These are phyloP conservation scores for Glebionis coronaria DNA, from an alignment of 129 eudicot genomes.

Conservation along the genomic window DNA sequence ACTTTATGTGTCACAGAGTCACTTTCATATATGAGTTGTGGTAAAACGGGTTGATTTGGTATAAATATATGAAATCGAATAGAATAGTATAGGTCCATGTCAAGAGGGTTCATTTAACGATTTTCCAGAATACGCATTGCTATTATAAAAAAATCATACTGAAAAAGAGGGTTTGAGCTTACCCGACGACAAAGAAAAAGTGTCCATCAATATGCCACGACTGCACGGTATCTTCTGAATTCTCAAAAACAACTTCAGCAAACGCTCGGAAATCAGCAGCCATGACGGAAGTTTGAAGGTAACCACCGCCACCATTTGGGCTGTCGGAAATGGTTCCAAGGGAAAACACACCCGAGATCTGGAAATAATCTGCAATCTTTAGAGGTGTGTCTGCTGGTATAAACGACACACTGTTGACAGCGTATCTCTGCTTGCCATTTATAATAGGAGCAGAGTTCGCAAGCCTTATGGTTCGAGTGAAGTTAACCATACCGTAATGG, in stretches of 20 bases:
- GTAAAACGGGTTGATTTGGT: too few relatives aligned
- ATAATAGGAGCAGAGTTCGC: constrained; percentile 69
- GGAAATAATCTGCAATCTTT: constrained; percentile 66
- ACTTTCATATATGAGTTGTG: too few relatives aligned
- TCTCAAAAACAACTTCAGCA: constrained; percentile 63
- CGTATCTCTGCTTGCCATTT: constrained; percentile 61
- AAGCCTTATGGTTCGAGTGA: constrained; percentile 52
- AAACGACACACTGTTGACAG: constrained; percentile 67
- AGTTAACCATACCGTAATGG: constrained; percentile 66
- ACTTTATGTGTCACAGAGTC: too few relatives aligned
- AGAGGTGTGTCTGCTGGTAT: constrained; percentile 70
- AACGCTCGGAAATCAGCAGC: constrained; percentile 62
- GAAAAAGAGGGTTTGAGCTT: constrained; percentile 12
- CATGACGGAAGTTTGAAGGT: constrained; percentile 72
- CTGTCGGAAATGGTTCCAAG: constrained; percentile 46
- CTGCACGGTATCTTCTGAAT: constrained; percentile 55
- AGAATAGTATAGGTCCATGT: too few relatives aligned
- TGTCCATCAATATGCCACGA: constrained; percentile 82
- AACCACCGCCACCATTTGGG: constrained; percentile 57
- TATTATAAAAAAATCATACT: neutral
- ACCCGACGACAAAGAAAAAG: constrained; percentile 76
- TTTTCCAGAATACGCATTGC: neutral
- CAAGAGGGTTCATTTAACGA: neutral
- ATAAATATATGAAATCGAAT: too few relatives aligned
- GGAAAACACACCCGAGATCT: constrained; percentile 61